These are phyloP conservation scores for Xylaria digitata DNA, from an alignment of 2,329 filamentous ascomycete genomes.

Conservation along the genomic window DNA sequence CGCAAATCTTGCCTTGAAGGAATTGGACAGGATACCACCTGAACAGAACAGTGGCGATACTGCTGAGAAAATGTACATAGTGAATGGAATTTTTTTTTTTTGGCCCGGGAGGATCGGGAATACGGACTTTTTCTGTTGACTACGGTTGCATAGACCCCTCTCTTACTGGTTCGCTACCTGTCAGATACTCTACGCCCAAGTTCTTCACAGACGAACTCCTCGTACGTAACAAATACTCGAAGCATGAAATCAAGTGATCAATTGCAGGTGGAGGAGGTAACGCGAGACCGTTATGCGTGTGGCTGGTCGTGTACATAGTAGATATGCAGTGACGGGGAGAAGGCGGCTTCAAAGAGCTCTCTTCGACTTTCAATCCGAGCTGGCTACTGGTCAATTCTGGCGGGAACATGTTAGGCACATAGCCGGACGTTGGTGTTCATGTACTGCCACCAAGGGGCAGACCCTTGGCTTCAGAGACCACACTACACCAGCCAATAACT, in stretches of 20 bases:
- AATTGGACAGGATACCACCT: too few relatives aligned
- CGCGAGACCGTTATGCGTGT: slow-evolving; percentile 1
- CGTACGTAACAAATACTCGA: slow-evolving; percentile 24
- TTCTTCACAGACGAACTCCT: background rate
- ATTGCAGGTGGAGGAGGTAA: slow-evolving; percentile 2
- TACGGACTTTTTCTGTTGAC: background rate
- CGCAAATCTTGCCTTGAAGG: too few relatives aligned
- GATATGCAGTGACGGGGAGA: slow-evolving; percentile 1
- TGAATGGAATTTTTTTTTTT: too few relatives aligned
- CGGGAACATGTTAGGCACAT: background rate
- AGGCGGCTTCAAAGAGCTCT: background rate
- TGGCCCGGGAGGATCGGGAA: background rate
- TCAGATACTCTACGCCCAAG: too few relatives aligned
- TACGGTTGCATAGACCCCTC: background rate
- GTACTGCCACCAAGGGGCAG: slow-evolving; percentile 8
- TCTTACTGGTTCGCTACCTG: too few relatives aligned
- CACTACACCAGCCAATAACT: slow-evolving; percentile 2
- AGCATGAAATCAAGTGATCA: background rate
- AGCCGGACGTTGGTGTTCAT: slow-evolving; percentile 6
- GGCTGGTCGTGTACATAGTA: too few relatives aligned
- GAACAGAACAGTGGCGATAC: too few relatives aligned
- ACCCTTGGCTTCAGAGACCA: background rate
- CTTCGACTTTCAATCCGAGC: slow-evolving; percentile 2
- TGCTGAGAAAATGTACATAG: too few relatives aligned
- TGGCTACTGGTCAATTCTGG: slow-evolving; percentile 10